These are phyloP conservation scores for Paramecium sexaurelia DNA, from an alignment of 73 alveolate genomes.

Conservation along the genomic window DNA sequence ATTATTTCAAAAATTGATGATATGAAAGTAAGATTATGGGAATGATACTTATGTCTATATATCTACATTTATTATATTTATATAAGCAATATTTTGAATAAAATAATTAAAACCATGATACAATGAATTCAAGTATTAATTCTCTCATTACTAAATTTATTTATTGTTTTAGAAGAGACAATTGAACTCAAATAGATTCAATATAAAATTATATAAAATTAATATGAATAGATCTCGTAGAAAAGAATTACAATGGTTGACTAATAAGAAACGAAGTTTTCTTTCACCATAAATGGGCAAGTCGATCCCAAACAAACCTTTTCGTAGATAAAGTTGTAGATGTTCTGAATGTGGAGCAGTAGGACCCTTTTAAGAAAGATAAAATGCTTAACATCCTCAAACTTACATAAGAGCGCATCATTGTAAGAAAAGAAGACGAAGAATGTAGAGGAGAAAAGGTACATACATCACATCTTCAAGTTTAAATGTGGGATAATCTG, in stretches of 20 bases:
- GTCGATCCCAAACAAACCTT: not conserved
- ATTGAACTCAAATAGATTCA: not conserved
- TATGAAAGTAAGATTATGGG: conserved; percentile 13
- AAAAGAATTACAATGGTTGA: not conserved
- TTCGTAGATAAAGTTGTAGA: not conserved
- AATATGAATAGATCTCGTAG: conserved; percentile 28
- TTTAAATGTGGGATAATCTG: not conserved
- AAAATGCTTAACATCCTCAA: conserved; percentile 15
- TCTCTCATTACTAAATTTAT: not conserved
- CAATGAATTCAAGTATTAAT: no score
- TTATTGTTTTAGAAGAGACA: not conserved
- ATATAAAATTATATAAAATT: not conserved
- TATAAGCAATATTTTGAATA: no score
- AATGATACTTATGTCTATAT: not conserved
- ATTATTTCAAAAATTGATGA: not conserved
- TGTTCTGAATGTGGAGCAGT: conserved; percentile 9
- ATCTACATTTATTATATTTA: not conserved
- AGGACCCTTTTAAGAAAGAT: not conserved
- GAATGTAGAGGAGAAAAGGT: not conserved
- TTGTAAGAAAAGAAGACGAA: conserved; percentile 15
- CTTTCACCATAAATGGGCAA: not conserved
- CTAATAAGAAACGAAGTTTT: not conserved
- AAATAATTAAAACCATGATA: no score
- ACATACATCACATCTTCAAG: not conserved
- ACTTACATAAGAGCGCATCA: conserved; percentile 11